Conservation (phyloP, 2,329 filamentous ascomycete genomes). For the Aspergillus viridinutans region DNA sequence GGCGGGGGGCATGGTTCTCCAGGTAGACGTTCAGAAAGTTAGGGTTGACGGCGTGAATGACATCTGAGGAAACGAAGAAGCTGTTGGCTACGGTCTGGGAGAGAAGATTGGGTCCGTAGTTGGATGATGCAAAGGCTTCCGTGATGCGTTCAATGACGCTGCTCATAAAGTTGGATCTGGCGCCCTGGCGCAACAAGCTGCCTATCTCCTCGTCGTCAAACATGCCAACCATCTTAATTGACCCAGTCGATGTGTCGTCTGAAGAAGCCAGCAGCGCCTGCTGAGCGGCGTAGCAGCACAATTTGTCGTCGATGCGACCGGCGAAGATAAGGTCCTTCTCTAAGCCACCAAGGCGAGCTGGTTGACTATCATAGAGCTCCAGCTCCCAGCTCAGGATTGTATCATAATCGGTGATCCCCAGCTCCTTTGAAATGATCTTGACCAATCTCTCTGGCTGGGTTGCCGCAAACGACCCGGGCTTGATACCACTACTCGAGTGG, state of each 20-base stretch:
- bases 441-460: constrained; percentile 85
- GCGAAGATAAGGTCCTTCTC: constrained; percentile 94
- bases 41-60: constrained; percentile 89
- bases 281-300: constrained; percentile 90
- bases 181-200: constrained; percentile 83
- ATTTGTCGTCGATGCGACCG: constrained; percentile 93
- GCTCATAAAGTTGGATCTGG: constrained; percentile 82
- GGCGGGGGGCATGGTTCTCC: constrained; percentile 74
- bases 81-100: constrained; percentile 84
- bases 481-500: constrained; percentile 39
- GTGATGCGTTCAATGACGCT: constrained; percentile 75
- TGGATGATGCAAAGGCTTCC: constrained; percentile 52
- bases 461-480: constrained; percentile 65
- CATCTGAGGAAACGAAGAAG: constrained; percentile 88
- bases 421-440: constrained; percentile 70
- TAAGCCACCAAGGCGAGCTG: constrained; percentile 75
- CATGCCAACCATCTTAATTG: constrained; percentile 84
- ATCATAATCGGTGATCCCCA: constrained; percentile 68
- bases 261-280: constrained; percentile 72
- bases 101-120: constrained; percentile 54
- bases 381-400: constrained; percentile 94
- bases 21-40: constrained; percentile 87
- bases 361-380: constrained; percentile 87
- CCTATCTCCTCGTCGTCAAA: constrained; percentile 98
- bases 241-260: constrained; percentile 48